phyloP scores from a whole-genome alignment of 1,284 basidiomycete species.

The Meira nashicola region DNA sequence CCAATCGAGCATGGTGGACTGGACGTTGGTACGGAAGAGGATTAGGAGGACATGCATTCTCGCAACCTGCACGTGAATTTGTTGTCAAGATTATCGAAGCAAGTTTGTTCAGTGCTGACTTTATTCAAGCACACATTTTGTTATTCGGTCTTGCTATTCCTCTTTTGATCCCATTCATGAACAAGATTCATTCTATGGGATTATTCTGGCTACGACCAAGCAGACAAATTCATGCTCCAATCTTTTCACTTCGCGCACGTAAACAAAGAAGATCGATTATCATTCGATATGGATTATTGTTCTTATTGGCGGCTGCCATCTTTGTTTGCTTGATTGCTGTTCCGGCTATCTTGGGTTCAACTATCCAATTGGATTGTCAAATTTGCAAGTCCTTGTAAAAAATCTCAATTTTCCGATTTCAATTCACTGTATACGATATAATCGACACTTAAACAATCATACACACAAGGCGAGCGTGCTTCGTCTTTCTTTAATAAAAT shows the following conservation, averaged over 20 bases:
- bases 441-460: no score
- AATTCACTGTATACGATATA: no score
- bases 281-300: conserved; percentile 72
- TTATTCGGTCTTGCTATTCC: conserved; percentile 58
- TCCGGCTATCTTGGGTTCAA: conserved; percentile 33
- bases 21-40: conserved; percentile 53
- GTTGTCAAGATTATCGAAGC: conserved; percentile 54
- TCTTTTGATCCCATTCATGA: conserved; percentile 52
- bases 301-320: conserved; percentile 67
- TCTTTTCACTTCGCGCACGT: conserved; percentile 61
- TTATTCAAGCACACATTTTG: conserved; percentile 44
- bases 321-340: conserved; percentile 66
- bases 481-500: no score
- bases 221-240: conserved; percentile 67
- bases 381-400: conserved; percentile 26
- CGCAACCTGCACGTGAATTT: conserved; percentile 51
- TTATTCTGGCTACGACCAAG: conserved; percentile 57
- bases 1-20: conserved; percentile 53
- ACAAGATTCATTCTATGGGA: conserved; percentile 45
- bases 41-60: conserved; percentile 50
- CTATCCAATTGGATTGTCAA: conserved; percentile 24
- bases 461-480: no score
- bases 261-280: conserved; percentile 51
- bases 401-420: not conserved
- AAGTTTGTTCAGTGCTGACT: conserved; percentile 49